phyloP scores from a whole-genome alignment of 1,284 basidiomycete genomes.

The Boletus mariae region DNA sequence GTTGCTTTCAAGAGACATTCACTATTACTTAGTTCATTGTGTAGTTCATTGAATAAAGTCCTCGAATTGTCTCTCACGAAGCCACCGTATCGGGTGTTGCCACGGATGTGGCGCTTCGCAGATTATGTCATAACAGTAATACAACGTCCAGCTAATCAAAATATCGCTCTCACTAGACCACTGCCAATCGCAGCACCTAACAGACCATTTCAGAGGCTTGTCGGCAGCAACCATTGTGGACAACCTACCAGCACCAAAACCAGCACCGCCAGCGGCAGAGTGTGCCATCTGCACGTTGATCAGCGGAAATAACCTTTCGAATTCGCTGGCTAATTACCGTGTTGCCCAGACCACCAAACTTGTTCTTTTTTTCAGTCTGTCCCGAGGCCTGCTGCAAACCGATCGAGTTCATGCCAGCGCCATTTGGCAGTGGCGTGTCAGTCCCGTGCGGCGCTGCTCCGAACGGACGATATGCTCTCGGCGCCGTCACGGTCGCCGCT shows the following conservation, averaged over 20 bases:
- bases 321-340: conserved; percentile 38
- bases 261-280: conserved; percentile 67
- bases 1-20: no score
- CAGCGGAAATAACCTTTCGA: conserved; percentile 17
- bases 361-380: conserved; percentile 52
- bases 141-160: conserved; percentile 30
- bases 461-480: conserved; percentile 40
- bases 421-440: conserved; percentile 37
- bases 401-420: conserved; percentile 31
- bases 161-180: conserved; percentile 38
- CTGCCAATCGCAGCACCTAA: conserved; percentile 51
- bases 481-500: neutral
- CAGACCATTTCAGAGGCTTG: neutral
- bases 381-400: conserved; percentile 38
- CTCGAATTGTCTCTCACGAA: no score
- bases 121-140: no score
- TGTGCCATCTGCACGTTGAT: conserved; percentile 50
- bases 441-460: conserved; percentile 38
- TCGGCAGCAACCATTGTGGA: neutral
- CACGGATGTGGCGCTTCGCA: no score
- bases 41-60: no score
- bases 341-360: conserved; percentile 53
- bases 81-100: no score
- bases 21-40: no score
- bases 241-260: conserved; percentile 58